Evolutionary conservation across 2,329 filamentous ascomycete species (phyloP).

Genomic region (Thelonectria discophora): DNA sequence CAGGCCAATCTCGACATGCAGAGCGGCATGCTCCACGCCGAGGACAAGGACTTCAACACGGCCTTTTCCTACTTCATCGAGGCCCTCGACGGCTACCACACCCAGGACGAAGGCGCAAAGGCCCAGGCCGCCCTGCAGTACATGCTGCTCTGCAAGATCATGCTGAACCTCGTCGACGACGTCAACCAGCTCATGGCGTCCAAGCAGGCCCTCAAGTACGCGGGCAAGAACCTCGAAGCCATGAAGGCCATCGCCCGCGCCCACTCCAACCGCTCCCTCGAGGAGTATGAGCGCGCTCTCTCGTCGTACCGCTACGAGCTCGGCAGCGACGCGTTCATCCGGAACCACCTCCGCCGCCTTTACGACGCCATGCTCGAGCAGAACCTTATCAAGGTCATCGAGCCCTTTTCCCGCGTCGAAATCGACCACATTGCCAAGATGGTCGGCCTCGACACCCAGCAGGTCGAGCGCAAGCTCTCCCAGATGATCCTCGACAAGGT

Average conservation of each 20-base stretch:
- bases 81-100: constrained; percentile 95
- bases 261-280: constrained; percentile 92
- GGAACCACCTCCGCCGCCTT: constrained; percentile 91
- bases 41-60: constrained; percentile 99
- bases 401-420: constrained; percentile 97
- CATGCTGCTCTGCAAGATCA: constrained; percentile 99
- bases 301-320: constrained; percentile 92
- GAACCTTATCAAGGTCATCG: constrained; percentile 99
- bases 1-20: constrained; percentile 99
- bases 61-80: constrained; percentile 99
- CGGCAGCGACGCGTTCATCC: constrained; percentile 93
- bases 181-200: constrained; percentile 94
- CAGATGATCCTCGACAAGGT: constrained; percentile 99
- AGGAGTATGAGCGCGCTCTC: constrained; percentile 95
- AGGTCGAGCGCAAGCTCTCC: constrained; percentile 96
- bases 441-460: constrained; percentile 93
- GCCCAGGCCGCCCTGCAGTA: constrained; percentile 99
- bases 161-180: constrained; percentile 97
- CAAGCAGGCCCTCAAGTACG: constrained; percentile 97
- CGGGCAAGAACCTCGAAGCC: constrained; percentile 92
- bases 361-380: constrained; percentile 99
- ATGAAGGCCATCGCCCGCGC: constrained; percentile 99
- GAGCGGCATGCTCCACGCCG: constrained; percentile 97
- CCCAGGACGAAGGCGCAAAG: constrained; percentile 85
- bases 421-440: constrained; percentile 97